Conservation (phyloP, 345 rosid species). For the Kernera saxatilis region DNA sequence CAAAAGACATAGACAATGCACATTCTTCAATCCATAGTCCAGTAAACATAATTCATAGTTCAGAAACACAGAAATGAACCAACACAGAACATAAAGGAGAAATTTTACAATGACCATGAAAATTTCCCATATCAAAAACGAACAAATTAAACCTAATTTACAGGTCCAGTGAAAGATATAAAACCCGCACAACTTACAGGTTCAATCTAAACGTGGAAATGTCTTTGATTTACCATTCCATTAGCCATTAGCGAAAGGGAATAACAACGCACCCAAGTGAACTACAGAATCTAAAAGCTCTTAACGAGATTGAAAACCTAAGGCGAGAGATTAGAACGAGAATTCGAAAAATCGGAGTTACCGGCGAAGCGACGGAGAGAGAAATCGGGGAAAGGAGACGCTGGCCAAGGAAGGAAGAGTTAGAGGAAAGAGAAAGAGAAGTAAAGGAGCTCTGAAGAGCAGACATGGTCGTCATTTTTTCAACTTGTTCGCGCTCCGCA, state of each 20-base stretch:
- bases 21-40: neutral
- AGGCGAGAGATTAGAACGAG: neutral
- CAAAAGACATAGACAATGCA: neutral
- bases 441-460: conserved; percentile 72
- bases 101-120: neutral
- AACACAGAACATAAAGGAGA: neutral
- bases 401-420: conserved; percentile 68
- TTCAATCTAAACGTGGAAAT: neutral
- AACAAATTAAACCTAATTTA: neutral
- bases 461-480: conserved; percentile 62
- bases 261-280: neutral
- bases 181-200: neutral
- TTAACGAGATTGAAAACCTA: neutral
- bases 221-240: neutral
- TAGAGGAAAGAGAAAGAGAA: conserved; percentile 53
- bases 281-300: neutral
- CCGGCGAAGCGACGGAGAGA: conserved; percentile 43
- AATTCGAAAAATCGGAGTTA: conserved; percentile 10
- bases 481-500: conserved; percentile 20
- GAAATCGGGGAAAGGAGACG: conserved; percentile 43
- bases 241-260: neutral
- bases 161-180: too few relatives aligned
- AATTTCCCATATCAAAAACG: neutral
- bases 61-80: neutral
- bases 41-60: neutral